Evolutionary conservation across 2,329 filamentous ascomycete genomes (phyloP).

Genomic region (Cylindrodendrum hubeiense): DNA sequence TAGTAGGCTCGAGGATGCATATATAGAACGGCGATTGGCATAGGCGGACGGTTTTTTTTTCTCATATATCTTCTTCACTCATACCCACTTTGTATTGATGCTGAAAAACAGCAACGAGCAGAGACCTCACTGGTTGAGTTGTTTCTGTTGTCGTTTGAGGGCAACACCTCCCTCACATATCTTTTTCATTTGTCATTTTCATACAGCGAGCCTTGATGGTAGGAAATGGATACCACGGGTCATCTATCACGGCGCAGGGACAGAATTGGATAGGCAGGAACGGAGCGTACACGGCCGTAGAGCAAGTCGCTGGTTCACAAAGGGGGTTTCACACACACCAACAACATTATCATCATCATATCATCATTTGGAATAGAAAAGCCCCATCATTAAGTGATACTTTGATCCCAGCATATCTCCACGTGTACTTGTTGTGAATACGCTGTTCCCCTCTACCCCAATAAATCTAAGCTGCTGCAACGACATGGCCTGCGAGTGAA

Average conservation of each 20-base stretch:
- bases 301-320: constrained; percentile 33
- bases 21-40: constrained; percentile 1
- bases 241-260: constrained; percentile 41
- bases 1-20: neutral
- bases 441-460: constrained; percentile 4
- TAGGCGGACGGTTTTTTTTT: neutral
- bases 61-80: neutral
- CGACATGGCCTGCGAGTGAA: constrained; percentile 39
- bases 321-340: neutral
- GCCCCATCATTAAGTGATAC: constrained; percentile 28
- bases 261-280: constrained; percentile 31
- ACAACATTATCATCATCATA: constrained; percentile 21
- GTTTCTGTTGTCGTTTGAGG: neutral
- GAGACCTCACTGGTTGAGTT: constrained; percentile 22
- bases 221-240: constrained; percentile 35
- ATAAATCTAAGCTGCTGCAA: constrained; percentile 36
- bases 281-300: constrained; percentile 19
- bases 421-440: constrained; percentile 17
- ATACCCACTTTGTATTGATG: constrained; percentile 10
- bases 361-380: constrained; percentile 31
- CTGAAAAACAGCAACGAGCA: constrained; percentile 11
- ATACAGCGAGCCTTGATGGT: constrained; percentile 29
- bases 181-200: constrained; percentile 12
- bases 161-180: neutral
- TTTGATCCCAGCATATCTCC: constrained; percentile 24